phyloP scores from a whole-genome alignment of 2,329 filamentous ascomycete genomes.

The Aspergillus fructus region DNA sequence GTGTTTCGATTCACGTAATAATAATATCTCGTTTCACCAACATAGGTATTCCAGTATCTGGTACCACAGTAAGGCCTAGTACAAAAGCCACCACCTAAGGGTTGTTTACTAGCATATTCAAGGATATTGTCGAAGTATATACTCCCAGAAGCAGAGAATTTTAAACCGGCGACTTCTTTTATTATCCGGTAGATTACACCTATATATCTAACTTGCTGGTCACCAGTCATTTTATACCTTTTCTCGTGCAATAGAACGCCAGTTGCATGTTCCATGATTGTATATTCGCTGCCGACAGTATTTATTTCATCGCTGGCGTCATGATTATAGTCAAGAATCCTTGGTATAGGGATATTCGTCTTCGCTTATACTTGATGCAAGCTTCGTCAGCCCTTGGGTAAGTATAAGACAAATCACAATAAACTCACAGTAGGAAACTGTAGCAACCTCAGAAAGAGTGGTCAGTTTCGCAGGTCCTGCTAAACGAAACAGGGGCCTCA shows the following conservation, averaged over 20 bases:
- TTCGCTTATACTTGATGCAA: constrained; percentile 33
- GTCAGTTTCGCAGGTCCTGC: constrained; percentile 38
- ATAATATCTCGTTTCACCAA: constrained; percentile 30
- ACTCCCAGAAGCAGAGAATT: constrained; percentile 38
- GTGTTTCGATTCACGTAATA: constrained; percentile 31
- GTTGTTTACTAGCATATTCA: constrained; percentile 11
- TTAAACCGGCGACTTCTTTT: constrained; percentile 17
- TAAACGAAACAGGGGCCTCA: constrained; percentile 41
- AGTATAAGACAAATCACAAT: neutral
- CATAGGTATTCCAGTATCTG: constrained; percentile 25
- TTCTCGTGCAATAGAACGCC: constrained; percentile 33
- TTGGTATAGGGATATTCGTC: constrained; percentile 44
- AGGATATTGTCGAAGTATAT: constrained; percentile 33
- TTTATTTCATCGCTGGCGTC: constrained; percentile 28
- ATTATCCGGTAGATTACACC: constrained; percentile 9
- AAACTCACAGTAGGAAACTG: constrained; percentile 42
- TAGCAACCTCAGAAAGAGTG: constrained; percentile 48
- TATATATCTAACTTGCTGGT: constrained; percentile 29
- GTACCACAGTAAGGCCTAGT: constrained; percentile 31
- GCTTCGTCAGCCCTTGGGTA: neutral
- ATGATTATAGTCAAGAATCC: constrained; percentile 45
- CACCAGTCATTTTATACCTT: constrained; percentile 32
- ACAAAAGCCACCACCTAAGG: constrained; percentile 28
- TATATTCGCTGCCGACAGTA: constrained; percentile 38
- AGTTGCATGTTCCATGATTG: constrained; percentile 40